These are phyloP conservation scores for Hymenoscyphus repandus DNA, from an alignment of 2,329 filamentous ascomycete species.

Conservation along the genomic window DNA sequence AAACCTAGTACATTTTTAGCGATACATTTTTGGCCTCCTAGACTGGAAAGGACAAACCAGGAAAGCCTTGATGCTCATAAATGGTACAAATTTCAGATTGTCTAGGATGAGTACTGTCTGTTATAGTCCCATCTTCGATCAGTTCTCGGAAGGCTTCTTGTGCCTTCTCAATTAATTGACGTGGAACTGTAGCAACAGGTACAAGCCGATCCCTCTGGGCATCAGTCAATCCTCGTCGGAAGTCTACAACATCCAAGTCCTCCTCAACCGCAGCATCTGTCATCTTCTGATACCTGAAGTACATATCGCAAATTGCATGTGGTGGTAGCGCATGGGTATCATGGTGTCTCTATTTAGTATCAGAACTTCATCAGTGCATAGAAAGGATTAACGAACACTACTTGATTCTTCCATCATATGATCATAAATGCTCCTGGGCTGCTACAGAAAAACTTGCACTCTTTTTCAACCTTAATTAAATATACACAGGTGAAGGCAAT, in stretches of 20 bases:
- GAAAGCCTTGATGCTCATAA: constrained; percentile 30
- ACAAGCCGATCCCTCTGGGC: constrained; percentile 23
- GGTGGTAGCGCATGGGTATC: constrained; percentile 32
- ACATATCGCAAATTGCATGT: constrained; percentile 29
- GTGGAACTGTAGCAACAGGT: constrained; percentile 19
- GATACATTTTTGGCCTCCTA: not conserved
- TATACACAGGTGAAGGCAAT: too few species aligned
- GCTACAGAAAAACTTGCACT: too few species aligned
- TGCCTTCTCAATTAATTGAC: constrained; percentile 22
- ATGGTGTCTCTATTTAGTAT: constrained; percentile 19
- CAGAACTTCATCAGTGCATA: not conserved
- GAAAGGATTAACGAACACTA: not conserved
- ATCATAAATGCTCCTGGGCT: too few species aligned
- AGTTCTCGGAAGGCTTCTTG: constrained; percentile 15
- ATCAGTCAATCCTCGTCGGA: constrained; percentile 25
- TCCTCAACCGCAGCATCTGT: constrained; percentile 20
- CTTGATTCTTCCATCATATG: not conserved
- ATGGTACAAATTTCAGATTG: constrained; percentile 21
- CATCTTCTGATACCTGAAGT: constrained; percentile 30
- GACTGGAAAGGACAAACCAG: constrained; percentile 14
- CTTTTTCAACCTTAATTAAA: too few species aligned
- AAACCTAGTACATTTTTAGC: constrained; percentile 35
- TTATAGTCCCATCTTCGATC: not conserved
- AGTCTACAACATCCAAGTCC: constrained; percentile 29
- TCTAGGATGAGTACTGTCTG: not conserved